These are phyloP conservation scores for Salvia miltiorrhiza DNA, from an alignment of 257 asterid species.

Conservation along the genomic window DNA sequence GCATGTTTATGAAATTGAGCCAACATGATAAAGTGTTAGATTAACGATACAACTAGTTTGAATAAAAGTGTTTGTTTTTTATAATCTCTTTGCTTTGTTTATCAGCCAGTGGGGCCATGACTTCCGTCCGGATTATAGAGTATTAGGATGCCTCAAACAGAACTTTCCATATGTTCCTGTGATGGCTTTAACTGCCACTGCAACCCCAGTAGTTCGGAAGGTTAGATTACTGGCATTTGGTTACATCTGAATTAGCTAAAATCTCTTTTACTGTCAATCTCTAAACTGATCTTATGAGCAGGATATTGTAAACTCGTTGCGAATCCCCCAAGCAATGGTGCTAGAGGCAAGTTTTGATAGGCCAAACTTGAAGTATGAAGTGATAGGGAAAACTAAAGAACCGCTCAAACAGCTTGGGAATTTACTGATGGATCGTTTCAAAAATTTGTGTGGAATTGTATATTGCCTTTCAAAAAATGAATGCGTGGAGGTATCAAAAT, in stretches of 20 bases:
- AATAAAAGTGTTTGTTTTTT: slow-evolving; percentile 7
- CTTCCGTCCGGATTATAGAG: slow-evolving; percentile 95
- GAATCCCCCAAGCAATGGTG: slow-evolving; percentile 79
- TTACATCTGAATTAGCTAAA: neutral
- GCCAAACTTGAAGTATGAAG: slow-evolving; percentile 90
- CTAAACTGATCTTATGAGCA: slow-evolving; percentile 31
- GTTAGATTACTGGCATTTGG: slow-evolving; percentile 40
- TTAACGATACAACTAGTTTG: slow-evolving; percentile 12
- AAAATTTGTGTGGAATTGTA: slow-evolving; percentile 73
- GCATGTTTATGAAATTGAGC: neutral
- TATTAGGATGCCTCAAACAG: slow-evolving; percentile 87
- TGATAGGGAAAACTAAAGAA: slow-evolving; percentile 70
- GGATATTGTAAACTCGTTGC: slow-evolving; percentile 75
- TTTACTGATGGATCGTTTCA: slow-evolving; percentile 60
- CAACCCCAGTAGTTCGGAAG: slow-evolving; percentile 81
- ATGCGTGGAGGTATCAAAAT: slow-evolving; percentile 79
- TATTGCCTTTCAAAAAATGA: slow-evolving; percentile 96
- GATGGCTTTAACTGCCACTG: slow-evolving; percentile 99
- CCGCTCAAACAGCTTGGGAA: slow-evolving; percentile 90
- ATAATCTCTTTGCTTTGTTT: slow-evolving; percentile 22
- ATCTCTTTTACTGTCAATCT: slow-evolving; percentile 13
- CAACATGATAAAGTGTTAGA: neutral
- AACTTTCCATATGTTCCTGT: slow-evolving; percentile 84
- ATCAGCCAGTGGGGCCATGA: slow-evolving; percentile 99
- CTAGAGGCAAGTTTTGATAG: slow-evolving; percentile 92